Base-by-base conservation (phyloP, 345 rosid genomes). In the Eucalyptus virginea region DNA sequence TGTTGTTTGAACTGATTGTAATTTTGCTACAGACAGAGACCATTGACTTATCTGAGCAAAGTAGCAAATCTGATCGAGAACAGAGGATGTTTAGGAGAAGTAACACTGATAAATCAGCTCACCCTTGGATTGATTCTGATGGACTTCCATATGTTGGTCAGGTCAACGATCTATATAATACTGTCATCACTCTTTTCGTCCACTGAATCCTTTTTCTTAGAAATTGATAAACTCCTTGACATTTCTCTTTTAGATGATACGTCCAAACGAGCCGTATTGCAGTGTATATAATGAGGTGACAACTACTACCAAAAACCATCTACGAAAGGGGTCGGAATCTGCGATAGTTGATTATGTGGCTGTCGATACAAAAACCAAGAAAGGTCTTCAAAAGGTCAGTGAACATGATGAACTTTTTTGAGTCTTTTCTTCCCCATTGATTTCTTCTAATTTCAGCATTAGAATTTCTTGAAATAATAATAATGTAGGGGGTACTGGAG, bases 131-230 rank as follows among this genome's bases (percentile, higher is more conserved):
- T 89, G 99, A 97, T 93, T 92, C 95, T 19, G 99, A 96, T 92
- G 99, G 99, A 83, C 97, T 97, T 93, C 99, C 99, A 49, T 94
- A 94, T 93, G 95, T 97, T 92, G 98, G 99, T 89, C 98, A 98
- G 98, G 99, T 96, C 87, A 86, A 94, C 51, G 58, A 16, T 87
- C 77, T n/a, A 40, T 87, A 30, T 50, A 26, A 67, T 48, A 45
- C 85, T 88, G 16, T 47, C 32, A 11, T 40, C 44, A 42, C 87
- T 81, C 32, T 89, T 42, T n/a, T 26, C n/a, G 19, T 44, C 18
- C 34, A 40, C 88, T 69, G 67, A 51, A 37, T 42, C 12, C 14
- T 32, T 28, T 23, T 77, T 87, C 48, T 28, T 90, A 47, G 85
- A 85, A 44, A 86, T 42, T 81, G 89, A 9, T 69, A 6, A 86